phyloP scores from a whole-genome alignment of 2,329 filamentous ascomycete genomes.

The Pseudopithomyces maydicus region DNA sequence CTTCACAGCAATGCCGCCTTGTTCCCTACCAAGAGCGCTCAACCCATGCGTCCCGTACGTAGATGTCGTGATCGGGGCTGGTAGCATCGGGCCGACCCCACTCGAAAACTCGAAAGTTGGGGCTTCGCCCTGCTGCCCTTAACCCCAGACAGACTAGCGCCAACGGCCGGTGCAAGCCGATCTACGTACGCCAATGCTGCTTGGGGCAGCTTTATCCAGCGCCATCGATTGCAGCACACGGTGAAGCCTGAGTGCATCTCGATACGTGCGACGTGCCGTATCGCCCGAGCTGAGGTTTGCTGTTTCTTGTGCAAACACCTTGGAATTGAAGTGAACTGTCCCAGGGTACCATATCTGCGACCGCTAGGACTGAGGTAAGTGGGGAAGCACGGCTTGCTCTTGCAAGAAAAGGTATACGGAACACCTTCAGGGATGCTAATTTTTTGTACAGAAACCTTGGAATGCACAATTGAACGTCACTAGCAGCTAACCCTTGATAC shows the following conservation, averaged over 20 bases:
- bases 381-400: not conserved
- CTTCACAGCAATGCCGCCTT: not conserved
- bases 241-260: not conserved
- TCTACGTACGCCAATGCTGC: conserved; percentile 9
- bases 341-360: not conserved
- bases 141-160: not conserved
- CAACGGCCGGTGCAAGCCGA: conserved; percentile 11
- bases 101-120: not conserved
- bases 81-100: not conserved
- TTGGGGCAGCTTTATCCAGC: conserved; percentile 19
- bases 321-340: conserved; percentile 5
- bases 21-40: not conserved
- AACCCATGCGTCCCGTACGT: no score
- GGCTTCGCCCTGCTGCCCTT: not conserved
- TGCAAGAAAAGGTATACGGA: no score
- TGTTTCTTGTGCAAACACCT: not conserved
- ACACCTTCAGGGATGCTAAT: no score
- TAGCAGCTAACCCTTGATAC: no score
- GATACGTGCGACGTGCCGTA: conserved; percentile 6
- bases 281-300: not conserved
- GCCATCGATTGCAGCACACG: not conserved
- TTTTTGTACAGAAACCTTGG: no score
- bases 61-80: not conserved
- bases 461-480: no score
- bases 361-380: not conserved